Evolutionary conservation across 257 asterid species (phyloP).

Genomic region (Gardenia jasminoides): DNA sequence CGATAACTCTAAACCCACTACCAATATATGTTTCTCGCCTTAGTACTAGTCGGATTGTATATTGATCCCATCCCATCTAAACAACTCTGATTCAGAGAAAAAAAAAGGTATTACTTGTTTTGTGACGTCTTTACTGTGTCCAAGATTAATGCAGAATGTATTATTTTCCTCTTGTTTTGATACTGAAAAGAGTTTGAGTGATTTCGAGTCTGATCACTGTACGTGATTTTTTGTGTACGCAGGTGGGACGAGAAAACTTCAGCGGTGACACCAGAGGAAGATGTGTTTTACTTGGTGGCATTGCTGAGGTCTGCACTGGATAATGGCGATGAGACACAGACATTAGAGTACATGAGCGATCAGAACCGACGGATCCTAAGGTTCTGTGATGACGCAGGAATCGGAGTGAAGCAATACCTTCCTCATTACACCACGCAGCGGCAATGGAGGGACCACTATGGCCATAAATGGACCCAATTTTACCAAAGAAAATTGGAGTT

Average conservation of each 20-base stretch:
- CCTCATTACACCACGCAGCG: conserved; percentile 65
- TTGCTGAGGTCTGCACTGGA: conserved; percentile 63
- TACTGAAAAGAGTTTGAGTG: no score
- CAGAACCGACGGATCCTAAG: conserved; percentile 51
- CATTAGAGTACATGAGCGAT: conserved; percentile 43
- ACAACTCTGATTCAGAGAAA: no score
- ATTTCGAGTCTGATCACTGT: no score
- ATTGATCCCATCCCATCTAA: no score
- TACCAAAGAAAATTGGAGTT: conserved; percentile 46
- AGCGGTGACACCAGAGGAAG: conserved; percentile 67
- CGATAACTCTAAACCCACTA: no score
- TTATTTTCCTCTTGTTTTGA: no score
- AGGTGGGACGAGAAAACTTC: conserved; percentile 69
- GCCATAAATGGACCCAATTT: conserved; percentile 56
- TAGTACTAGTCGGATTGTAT: no score
- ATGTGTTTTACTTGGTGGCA: conserved; percentile 71
- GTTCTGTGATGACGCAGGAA: conserved; percentile 48
- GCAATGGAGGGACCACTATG: conserved; percentile 67
- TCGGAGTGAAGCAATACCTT: conserved; percentile 63
- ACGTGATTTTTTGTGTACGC: no score
- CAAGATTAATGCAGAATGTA: no score
- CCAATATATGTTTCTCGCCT: no score
- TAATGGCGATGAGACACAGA: conserved; percentile 52
- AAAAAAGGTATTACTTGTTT: no score
- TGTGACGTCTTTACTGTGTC: no score